Evolutionary conservation across 2,329 filamentous ascomycete genomes (phyloP).

Genomic region (Colletotrichum trifolii): DNA sequence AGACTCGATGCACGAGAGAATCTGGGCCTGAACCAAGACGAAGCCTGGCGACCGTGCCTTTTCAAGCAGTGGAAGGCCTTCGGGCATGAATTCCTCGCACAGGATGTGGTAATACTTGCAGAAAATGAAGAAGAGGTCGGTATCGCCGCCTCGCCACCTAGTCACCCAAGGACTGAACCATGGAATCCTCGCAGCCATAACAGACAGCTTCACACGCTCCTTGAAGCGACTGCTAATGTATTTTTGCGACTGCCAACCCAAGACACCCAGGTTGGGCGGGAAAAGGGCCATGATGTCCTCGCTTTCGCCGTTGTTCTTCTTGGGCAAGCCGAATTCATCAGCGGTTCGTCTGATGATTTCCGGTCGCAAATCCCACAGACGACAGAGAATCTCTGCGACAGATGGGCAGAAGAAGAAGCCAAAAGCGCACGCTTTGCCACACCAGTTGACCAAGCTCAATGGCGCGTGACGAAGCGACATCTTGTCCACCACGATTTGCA

Average conservation of each 20-base stretch:
- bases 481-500: slow-evolving; percentile 88
- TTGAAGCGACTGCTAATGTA: slow-evolving; percentile 68
- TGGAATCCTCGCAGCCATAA: slow-evolving; percentile 77
- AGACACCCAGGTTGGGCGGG: slow-evolving; percentile 70
- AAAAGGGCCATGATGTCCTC: slow-evolving; percentile 77
- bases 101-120: slow-evolving; percentile 88
- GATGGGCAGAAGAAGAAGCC: slow-evolving; percentile 94
- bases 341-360: slow-evolving; percentile 78
- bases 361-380: slow-evolving; percentile 80
- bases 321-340: slow-evolving; percentile 73
- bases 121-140: slow-evolving; percentile 91
- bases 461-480: slow-evolving; percentile 81
- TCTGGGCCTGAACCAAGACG: slow-evolving; percentile 83
- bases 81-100: slow-evolving; percentile 76
- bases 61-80: slow-evolving; percentile 61
- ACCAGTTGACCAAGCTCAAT: slow-evolving; percentile 80
- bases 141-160: slow-evolving; percentile 88
- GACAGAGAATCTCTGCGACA: slow-evolving; percentile 83
- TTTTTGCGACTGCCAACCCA: slow-evolving; percentile 66
- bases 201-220: slow-evolving; percentile 71
- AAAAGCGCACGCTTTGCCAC: slow-evolving; percentile 90
- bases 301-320: slow-evolving; percentile 65
- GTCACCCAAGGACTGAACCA: slow-evolving; percentile 89
- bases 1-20: slow-evolving; percentile 81
- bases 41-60: slow-evolving; percentile 79